Base-by-base conservation (phyloP, 352 stramenopile genomes). In the Globisporangium nunn region DNA sequence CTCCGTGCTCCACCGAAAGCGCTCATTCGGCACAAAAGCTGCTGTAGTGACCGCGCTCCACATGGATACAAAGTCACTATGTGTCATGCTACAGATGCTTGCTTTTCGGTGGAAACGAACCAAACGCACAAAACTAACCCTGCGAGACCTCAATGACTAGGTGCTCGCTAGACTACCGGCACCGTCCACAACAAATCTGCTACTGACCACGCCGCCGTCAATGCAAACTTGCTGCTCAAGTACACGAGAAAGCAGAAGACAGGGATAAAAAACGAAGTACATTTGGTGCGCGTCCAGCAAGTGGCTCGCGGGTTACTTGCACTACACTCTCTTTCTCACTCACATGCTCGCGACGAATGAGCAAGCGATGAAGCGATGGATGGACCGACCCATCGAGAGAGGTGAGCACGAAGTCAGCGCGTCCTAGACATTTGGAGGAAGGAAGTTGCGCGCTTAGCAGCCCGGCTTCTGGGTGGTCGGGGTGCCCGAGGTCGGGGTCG, bases 371-470 rank as follows among this genome's bases (percentile, higher is more conserved):
- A 1, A 7, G 15, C 17, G 6, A 47, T 15, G 15, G 15, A 29
- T 45, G 17, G 8, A 46, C 18, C 14, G n/a, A 28, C 2, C 23
- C 2, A 33, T n/a, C 10, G 46, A 50, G 46, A 3, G 2, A 35
- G 14, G 46, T 11, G 46, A 10, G 41, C 41, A 17, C n/a, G 11
- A 47, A 47, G 41, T 47, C 12, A 8, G 17, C n/a, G 41, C n/a
- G 17, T 56, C 31, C 50, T 5, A 39, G 31, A 37, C 28, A 23
- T n/a, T 44, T n/a, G n/a, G 46, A 51, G 12, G 14, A 18, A 18
- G 11, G 14, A 28, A 18, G 7, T 23, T 1, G 50, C 17, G 37
- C 39, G 52, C 52, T 58, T 58, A 58, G 52, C 52, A 58, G 14
- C 14, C 31, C 17, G 52, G 43, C 43, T 48, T 48, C 37, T 6